Evolutionary conservation across 2,329 filamentous ascomycete genomes (phyloP).

Genomic region (Nigrospora osmanthi): DNA sequence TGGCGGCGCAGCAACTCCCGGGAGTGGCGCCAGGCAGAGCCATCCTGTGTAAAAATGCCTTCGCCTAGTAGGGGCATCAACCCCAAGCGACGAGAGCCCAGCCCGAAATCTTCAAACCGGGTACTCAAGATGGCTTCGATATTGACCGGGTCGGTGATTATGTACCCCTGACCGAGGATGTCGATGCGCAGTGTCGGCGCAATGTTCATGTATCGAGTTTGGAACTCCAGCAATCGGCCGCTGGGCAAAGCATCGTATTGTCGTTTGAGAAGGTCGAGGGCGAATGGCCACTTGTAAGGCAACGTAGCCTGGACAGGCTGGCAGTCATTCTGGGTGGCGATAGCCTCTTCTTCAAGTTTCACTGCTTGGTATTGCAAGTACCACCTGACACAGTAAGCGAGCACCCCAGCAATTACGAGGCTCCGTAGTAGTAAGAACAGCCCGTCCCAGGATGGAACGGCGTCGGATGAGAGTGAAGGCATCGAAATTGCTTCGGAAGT

Average conservation of each 20-base stretch:
- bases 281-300: slow-evolving; percentile 12
- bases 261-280: slow-evolving; percentile 9
- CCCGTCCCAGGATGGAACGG: not conserved
- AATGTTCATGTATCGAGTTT: slow-evolving; percentile 6
- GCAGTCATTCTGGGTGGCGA: slow-evolving; percentile 9
- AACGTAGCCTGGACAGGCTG: slow-evolving; percentile 7
- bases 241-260: slow-evolving; percentile 8
- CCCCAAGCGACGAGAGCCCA: slow-evolving; percentile 15
- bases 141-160: slow-evolving; percentile 17
- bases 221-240: slow-evolving; percentile 5
- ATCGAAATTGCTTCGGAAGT: not conserved
- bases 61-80: slow-evolving; percentile 21
- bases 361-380: not conserved
- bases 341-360: not conserved
- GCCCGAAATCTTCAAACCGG: slow-evolving; percentile 16
- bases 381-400: not conserved
- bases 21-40: slow-evolving; percentile 21
- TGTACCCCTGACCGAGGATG: slow-evolving; percentile 7
- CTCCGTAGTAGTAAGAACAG: not conserved
- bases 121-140: slow-evolving; percentile 18
- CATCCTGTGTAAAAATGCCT: slow-evolving; percentile 26
- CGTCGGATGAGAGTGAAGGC: not conserved
- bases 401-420: not conserved
- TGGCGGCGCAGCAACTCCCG: slow-evolving; percentile 17
- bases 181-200: slow-evolving; percentile 7